Percentiles rank a stretch among this genome's conserved stretches.
phyloP scores from a whole-genome alignment of 495 filamentous ascomycete genomes.

The Collariella sp. region DNA sequence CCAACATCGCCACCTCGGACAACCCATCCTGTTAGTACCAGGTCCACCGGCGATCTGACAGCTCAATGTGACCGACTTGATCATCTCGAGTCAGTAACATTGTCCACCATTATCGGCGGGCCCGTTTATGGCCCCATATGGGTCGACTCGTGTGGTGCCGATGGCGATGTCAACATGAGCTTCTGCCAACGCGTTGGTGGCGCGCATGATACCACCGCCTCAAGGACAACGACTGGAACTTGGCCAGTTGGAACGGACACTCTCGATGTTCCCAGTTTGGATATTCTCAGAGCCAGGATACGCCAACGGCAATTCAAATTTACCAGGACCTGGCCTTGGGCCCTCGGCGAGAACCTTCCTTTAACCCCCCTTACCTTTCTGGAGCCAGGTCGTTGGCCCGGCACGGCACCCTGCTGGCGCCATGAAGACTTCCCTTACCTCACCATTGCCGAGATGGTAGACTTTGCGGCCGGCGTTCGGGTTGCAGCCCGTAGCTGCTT shows the following conservation, averaged over 20 bases:
- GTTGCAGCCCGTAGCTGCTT: conserved; percentile 49
- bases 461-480: conserved; percentile 45
- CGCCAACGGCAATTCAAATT: background rate
- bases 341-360: background rate
- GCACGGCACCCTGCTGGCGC: conserved; percentile 45
- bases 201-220: background rate
- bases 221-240: background rate
- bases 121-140: conserved; percentile 45
- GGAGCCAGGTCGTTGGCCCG: conserved; percentile 23
- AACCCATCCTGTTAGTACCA: background rate
- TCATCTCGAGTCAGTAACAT: background rate
- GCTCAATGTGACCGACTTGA: background rate
- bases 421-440: conserved; percentile 48
- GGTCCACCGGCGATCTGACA: background rate
- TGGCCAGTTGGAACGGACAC: background rate
- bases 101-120: conserved; percentile 12
- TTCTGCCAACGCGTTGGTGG: conserved; percentile 31
- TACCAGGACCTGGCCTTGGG: conserved; percentile 11
- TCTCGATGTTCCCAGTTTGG: background rate
- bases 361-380: background rate
- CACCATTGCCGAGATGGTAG: conserved; percentile 48
- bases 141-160: conserved; percentile 40
- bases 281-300: background rate
- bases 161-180: conserved; percentile 39
- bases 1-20: background rate